Evolutionary conservation across 495 filamentous ascomycete species (phyloP), one percentile per base, ranked within the genome.

Genomic region (Peziza echinospora): DNA sequence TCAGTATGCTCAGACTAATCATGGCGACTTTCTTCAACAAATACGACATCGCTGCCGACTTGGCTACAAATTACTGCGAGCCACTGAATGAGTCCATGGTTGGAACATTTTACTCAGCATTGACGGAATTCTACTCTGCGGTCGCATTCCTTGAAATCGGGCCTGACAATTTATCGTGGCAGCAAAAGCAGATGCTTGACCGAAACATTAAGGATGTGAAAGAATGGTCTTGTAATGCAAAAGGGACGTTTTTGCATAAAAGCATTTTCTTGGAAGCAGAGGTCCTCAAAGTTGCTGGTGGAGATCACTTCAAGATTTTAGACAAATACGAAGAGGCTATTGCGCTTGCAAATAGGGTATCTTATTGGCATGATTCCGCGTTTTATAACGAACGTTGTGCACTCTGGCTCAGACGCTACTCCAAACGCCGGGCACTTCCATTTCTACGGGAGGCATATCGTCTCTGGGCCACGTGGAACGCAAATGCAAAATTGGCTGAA

Each of bases 1-100:
- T 59, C 43, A 56, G 58, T 24, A 59, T 59, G 56, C 58, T 56
- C 26, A 52, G 56, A 5, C 43, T 59, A 19, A 59, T 59, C 22
- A 55, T 59, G 19, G 50, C 56, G n/a, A 45, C 56, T 13, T 45
- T 59, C 6, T 59, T 59, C 47, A 52, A 40, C 30, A 22, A 53
- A 11, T 59, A 58, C 30, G 46, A 59, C 21, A 47, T 59, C 25
- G 47, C 56, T 8, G 56, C 56, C 26, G 49, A 59, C 39, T 19
- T 59, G 9, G 56, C 56, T 1, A 58, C 56, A 11, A 45, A 59
- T 24, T 51, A 26, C 24, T 59, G 56, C 16, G 57, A 53, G 30
- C 56, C 56, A 6, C 41, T 59, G 43, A 40, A 49, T 11, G 49
- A 47, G 13, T 43, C 56, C 17, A 49, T 52, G 11, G 48, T 53